Evolutionary conservation across 1,284 basidiomycete species (phyloP), one percentile per base, ranked within the genome.

Genomic region (Cutaneotrichosporon sp.): DNA sequence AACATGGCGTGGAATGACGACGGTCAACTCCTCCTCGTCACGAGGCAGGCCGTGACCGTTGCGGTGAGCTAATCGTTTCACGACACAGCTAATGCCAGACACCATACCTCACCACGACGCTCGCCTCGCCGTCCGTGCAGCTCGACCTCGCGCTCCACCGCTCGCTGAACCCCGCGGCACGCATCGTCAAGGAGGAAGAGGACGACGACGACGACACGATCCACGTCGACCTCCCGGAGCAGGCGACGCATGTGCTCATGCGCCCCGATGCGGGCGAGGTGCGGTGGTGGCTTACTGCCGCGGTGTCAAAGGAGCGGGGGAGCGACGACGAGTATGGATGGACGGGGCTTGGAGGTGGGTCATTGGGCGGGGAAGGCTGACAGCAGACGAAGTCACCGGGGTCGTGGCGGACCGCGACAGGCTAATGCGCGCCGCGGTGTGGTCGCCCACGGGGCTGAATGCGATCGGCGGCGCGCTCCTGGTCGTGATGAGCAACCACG

Each of bases 391-490:
- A 58, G 59, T 57, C 11, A 70, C 59, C 4, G 66, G 63, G 8
- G 46, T 71, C 2, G 14, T 71, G 2, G 47, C 56, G 1, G 69
- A 72, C n/a, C 70, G 65, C 27, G 71, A 73, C 24, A 46, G 66
- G 3, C 53, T 58, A 18, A 58, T 70, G 2, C 64, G 69, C 52
- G 49, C 63, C 16, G 73, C 72, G 11, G 61, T 70, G 1, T 79
- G 77, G 77, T 76, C 74, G 6, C 74, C 77, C 0, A 72, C 75
- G 0, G 74, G 72, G 4, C 42, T 79, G 18, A 43, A 38, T 20
- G 46, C 24, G 16, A 24, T 36, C 1, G 59, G 43, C 29, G 73
- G 74, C n/a, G 73, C 68, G 25, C 47, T 77, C 5, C 47, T 79
- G 4, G 74, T 68, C 0, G 61, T 75, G 18, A 60, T 77, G 31